These are phyloP conservation scores for Lentinus tigrinus DNA, from an alignment of 768 basidiomycete species.

Conservation along the genomic window DNA sequence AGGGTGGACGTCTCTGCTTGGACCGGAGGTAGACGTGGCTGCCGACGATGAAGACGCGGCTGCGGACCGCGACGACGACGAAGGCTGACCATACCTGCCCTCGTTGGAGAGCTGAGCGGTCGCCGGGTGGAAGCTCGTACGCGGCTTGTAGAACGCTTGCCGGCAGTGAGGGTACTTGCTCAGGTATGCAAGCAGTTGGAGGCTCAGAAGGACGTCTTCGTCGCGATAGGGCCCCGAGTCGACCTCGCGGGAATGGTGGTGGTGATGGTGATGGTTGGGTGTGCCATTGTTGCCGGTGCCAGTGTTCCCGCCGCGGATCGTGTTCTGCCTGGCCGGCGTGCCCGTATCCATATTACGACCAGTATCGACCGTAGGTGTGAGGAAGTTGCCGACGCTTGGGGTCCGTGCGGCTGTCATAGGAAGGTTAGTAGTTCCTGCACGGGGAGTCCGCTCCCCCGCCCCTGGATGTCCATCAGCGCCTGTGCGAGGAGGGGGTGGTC, in stretches of 20 bases:
- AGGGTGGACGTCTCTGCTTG: slow-evolving; percentile 35
- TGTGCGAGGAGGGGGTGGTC: slow-evolving; percentile 25
- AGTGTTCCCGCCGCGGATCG: slow-evolving; percentile 14
- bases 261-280: slow-evolving; percentile 29
- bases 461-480: slow-evolving; percentile 20
- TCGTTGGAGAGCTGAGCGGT: slow-evolving; percentile 34
- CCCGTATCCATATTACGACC: neutral
- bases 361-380: slow-evolving; percentile 3
- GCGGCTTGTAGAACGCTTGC: slow-evolving; percentile 90
- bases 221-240: slow-evolving; percentile 80
- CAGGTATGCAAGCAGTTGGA: slow-evolving; percentile 94
- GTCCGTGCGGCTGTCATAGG: slow-evolving; percentile 29
- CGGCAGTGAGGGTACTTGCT: slow-evolving; percentile 98
- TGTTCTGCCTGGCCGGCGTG: slow-evolving; percentile 8
- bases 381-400: neutral
- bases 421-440: slow-evolving; percentile 57
- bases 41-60: slow-evolving; percentile 3
- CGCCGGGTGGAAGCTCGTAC: slow-evolving; percentile 80
- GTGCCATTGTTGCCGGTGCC: slow-evolving; percentile 13
- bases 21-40: slow-evolving; percentile 20
- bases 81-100: neutral
- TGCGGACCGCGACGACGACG: slow-evolving; percentile 6
- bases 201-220: slow-evolving; percentile 86
- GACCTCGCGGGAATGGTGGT: slow-evolving; percentile 36
- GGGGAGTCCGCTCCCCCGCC: slow-evolving; percentile 44